phyloP scores from a whole-genome alignment of 106 monocot genomes.

The Agapanthus africanus region DNA sequence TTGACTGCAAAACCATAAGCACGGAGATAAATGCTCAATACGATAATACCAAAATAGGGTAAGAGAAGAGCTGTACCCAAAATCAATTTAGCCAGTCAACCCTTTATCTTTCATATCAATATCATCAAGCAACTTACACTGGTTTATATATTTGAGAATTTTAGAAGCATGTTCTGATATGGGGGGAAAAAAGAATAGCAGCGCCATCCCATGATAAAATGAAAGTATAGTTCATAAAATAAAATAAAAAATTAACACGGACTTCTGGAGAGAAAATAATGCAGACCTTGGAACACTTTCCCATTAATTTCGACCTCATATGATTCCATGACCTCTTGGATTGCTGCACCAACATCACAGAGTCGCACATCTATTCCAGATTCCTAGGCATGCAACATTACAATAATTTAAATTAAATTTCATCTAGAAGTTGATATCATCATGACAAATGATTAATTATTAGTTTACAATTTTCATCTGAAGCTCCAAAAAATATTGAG shows the following conservation, averaged over 20 bases:
- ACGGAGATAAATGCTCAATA: not conserved
- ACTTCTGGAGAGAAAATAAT: not conserved
- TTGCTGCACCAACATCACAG: conserved; percentile 95
- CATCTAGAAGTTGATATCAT: not conserved
- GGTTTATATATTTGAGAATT: not conserved
- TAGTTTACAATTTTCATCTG: not conserved
- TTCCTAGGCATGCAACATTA: conserved; percentile 67
- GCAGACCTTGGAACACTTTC: conserved; percentile 81
- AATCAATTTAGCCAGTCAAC: not conserved
- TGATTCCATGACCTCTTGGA: conserved; percentile 97
- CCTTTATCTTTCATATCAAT: not conserved
- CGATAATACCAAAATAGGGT: not conserved
- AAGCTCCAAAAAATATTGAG: not conserved
- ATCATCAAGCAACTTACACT: not conserved
- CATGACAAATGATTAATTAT: not conserved
- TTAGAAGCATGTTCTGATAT: not conserved
- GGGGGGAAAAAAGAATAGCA: not conserved
- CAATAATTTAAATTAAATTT: not conserved
- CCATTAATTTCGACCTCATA: conserved; percentile 98
- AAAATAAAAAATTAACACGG: not conserved
- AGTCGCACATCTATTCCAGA: conserved; percentile 94
- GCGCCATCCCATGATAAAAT: not conserved
- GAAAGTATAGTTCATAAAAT: not conserved
- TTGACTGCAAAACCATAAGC: conserved; percentile 43
- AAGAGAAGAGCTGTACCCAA: not conserved